Evolutionary conservation across 2,329 filamentous ascomycete species (phyloP), one percentile per base, ranked within the genome.

Genomic region (Trichoderma sp.): DNA sequence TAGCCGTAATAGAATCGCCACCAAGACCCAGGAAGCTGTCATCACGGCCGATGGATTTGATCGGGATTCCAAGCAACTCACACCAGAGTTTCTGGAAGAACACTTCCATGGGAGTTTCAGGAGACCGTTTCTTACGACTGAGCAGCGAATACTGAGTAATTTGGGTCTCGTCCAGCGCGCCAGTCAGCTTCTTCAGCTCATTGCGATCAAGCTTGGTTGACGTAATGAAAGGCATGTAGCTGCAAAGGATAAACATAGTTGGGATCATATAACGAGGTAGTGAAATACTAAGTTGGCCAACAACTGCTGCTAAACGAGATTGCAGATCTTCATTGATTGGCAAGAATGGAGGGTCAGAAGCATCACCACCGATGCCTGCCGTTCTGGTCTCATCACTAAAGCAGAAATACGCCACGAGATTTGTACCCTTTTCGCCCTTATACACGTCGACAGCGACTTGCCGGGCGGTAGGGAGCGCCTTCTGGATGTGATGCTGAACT

Each of bases 1-100:
- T 68, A 2, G 66, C 66, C 2, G 59, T 68, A 59, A 73, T 72
- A 1, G 71, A 73, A n/a, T 73, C 71, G 9, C 71, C 71, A 4
- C 71, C 71, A 1, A 73, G 59, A 1, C 57, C 37, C n/a, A 70
- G 68, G 52, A 73, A 73, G 56, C 70, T 73, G 53, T 73, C 70
- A 12, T 71, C 68, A 7, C 65, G 37, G 54, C 71, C 67, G 50
- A 73, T 71, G 5, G 64, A 65, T 4, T 56, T 45, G 5, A 67
- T 64, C 3, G 65, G 50, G 1, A 71, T 37, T n/a, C 58, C 39
- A 37, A 69, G 63, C 4, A 67, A 34, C 4, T 68, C 22, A 13
- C 60, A 64, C 66, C 66, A 68, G 3, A 68, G 66, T 32, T 52
- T 65, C 13, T 60, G 59, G 9, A 68, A 29, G 5, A 63, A 53